Evolutionary conservation across 1,139 yeast genomes (phyloP).

Genomic region (Tardiomyces digboiensis): DNA sequence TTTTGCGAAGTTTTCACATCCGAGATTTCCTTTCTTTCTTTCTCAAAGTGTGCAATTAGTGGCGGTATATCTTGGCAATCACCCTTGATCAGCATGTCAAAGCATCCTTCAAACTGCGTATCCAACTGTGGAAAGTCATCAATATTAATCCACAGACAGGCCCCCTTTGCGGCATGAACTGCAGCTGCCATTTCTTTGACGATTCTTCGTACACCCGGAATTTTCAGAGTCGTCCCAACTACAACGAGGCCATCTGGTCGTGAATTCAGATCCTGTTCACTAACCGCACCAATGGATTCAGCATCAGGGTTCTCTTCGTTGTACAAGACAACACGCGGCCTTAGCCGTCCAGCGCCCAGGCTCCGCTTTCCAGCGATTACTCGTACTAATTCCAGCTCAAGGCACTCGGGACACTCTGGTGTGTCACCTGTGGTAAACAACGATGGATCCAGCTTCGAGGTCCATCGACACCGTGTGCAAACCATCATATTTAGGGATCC

Average conservation of each 20-base stretch:
- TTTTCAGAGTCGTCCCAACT: slow-evolving; percentile 80
- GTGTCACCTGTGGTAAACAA: slow-evolving; percentile 24
- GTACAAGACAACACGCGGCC: slow-evolving; percentile 78
- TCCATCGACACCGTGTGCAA: slow-evolving; percentile 65
- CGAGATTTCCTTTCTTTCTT: slow-evolving; percentile 10
- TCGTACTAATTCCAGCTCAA: slow-evolving; percentile 42
- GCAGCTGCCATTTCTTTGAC: slow-evolving; percentile 61
- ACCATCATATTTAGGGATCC: slow-evolving; percentile 64
- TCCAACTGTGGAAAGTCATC: slow-evolving; percentile 36
- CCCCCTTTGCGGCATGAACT: slow-evolving; percentile 51
- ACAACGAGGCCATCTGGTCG: slow-evolving; percentile 71
- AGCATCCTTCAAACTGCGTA: slow-evolving; percentile 40
- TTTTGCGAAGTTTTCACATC: slow-evolving; percentile 5
- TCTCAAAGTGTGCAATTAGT: slow-evolving; percentile 25
- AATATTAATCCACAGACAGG: slow-evolving; percentile 46
- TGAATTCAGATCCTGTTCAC: slow-evolving; percentile 53
- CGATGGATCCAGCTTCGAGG: slow-evolving; percentile 32
- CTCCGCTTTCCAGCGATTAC: slow-evolving; percentile 55
- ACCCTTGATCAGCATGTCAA: slow-evolving; percentile 47
- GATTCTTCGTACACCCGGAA: slow-evolving; percentile 75
- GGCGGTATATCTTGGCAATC: slow-evolving; percentile 46
- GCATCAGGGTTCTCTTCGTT: slow-evolving; percentile 88
- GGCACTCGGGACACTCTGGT: slow-evolving; percentile 46
- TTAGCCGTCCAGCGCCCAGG: slow-evolving; percentile 64
- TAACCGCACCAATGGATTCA: slow-evolving; percentile 67